These are phyloP conservation scores for Castanea sativa DNA, from an alignment of 306 rosid species.

Conservation along the genomic window DNA sequence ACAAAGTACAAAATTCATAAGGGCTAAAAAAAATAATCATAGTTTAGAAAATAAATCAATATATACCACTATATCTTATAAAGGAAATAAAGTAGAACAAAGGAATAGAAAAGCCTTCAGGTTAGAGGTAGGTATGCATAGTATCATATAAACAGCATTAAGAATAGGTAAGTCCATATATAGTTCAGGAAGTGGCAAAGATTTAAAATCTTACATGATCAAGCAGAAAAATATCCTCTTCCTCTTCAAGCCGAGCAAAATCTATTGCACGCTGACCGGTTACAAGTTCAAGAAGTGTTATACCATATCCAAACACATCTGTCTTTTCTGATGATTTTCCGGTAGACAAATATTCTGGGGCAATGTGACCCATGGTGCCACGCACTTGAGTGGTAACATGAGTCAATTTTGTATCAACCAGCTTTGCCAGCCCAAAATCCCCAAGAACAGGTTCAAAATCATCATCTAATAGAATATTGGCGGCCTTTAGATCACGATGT, in stretches of 20 bases:
- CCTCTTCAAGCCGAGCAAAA: constrained; percentile 82
- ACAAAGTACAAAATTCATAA: no score
- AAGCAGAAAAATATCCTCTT: constrained; percentile 88
- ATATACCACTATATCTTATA: no score
- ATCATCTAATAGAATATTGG: constrained; percentile 82
- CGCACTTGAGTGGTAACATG: constrained; percentile 95
- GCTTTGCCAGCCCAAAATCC: constrained; percentile 84
- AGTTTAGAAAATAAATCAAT: no score
- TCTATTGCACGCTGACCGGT: constrained; percentile 90
- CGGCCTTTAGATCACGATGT: constrained; percentile 95
- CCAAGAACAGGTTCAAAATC: constrained; percentile 91
- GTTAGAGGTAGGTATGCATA: no score
- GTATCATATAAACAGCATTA: not conserved
- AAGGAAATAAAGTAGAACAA: no score
- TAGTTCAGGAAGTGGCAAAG: not conserved
- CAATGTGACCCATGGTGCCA: constrained; percentile 98
- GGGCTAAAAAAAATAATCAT: no score
- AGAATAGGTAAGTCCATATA: not conserved
- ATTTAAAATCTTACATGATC: constrained; percentile 65
- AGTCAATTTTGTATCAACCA: constrained; percentile 69
- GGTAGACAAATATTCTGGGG: constrained; percentile 89
- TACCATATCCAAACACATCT: constrained; percentile 92
- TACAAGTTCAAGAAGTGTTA: constrained; percentile 91
- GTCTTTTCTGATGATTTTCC: constrained; percentile 93
- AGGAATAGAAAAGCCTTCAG: no score